These are phyloP conservation scores for Fusarium xylarioides DNA, from an alignment of 2,329 filamentous ascomycete species.

Conservation along the genomic window DNA sequence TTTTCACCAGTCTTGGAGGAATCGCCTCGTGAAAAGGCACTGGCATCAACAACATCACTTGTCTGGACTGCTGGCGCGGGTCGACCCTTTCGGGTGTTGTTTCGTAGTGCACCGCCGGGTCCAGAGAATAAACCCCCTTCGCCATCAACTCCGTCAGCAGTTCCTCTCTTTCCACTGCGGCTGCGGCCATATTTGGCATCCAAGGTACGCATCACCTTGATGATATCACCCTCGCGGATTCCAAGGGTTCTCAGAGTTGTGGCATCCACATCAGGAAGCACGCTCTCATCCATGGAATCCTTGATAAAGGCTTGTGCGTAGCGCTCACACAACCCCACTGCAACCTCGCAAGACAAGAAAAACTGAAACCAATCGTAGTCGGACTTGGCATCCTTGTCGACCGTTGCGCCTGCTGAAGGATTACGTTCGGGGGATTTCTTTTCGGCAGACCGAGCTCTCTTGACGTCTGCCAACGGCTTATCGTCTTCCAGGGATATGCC, in stretches of 20 bases:
- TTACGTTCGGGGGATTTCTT: slow-evolving; percentile 36
- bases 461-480: slow-evolving; percentile 89
- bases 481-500: slow-evolving; percentile 92
- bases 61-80: slow-evolving; percentile 88
- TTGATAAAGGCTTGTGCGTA: slow-evolving; percentile 89
- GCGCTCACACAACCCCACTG: slow-evolving; percentile 90
- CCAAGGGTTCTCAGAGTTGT: slow-evolving; percentile 85
- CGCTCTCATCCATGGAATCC: slow-evolving; percentile 96
- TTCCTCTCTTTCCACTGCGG: slow-evolving; percentile 50
- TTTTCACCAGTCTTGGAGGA: slow-evolving; percentile 35
- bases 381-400: slow-evolving; percentile 69
- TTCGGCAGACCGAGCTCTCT: slow-evolving; percentile 57
- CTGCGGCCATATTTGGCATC: slow-evolving; percentile 81
- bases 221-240: slow-evolving; percentile 94
- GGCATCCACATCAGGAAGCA: slow-evolving; percentile 88
- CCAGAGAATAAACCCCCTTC: slow-evolving; percentile 88
- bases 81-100: slow-evolving; percentile 93
- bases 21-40: slow-evolving; percentile 76
- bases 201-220: slow-evolving; percentile 90
- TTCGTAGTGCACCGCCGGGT: slow-evolving; percentile 87
- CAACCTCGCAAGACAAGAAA: slow-evolving; percentile 91
- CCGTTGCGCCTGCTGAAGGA: slow-evolving; percentile 65
- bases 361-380: slow-evolving; percentile 99
- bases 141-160: slow-evolving; percentile 61
- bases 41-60: slow-evolving; percentile 86